phyloP scores from a whole-genome alignment of 192 early-diverging fungal genomes.

The Coemansia sp. region DNA sequence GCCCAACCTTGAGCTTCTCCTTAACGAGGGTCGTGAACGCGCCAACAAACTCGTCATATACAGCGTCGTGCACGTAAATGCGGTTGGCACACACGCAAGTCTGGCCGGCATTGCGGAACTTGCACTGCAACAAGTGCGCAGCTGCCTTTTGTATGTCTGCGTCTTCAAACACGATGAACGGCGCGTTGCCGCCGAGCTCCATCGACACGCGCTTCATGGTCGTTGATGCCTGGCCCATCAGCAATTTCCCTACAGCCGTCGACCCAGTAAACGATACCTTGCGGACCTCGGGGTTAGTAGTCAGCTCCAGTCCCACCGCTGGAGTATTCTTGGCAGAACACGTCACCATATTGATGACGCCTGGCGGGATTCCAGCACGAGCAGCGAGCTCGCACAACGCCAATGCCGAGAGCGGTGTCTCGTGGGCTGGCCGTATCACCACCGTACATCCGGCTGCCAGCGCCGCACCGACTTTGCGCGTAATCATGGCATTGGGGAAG shows the following conservation, averaged over 20 bases:
- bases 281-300: conserved; percentile 50
- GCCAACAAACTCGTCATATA: conserved; percentile 69
- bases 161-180: conserved; percentile 62
- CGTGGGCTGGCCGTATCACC: conserved; percentile 61
- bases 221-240: conserved; percentile 57
- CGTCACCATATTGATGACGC: conserved; percentile 59
- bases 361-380: conserved; percentile 58
- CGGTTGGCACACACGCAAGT: conserved; percentile 76
- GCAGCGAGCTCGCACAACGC: conserved; percentile 59
- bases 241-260: conserved; percentile 55
- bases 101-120: conserved; percentile 74
- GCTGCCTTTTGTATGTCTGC: conserved; percentile 55
- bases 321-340: conserved; percentile 55
- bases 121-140: conserved; percentile 41
- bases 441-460: conserved; percentile 57
- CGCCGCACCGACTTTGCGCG: conserved; percentile 53
- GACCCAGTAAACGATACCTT: conserved; percentile 66
- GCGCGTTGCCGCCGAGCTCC: conserved; percentile 66
- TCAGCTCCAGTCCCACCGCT: conserved; percentile 49
- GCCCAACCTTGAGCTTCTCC: conserved; percentile 66
- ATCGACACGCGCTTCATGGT: conserved; percentile 59
- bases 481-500: conserved; percentile 86
- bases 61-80: conserved; percentile 68
- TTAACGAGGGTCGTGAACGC: conserved; percentile 58
- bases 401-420: conserved; percentile 64